Evolutionary conservation across 495 filamentous ascomycete species (phyloP).

Genomic region (Xylaria cubensis): DNA sequence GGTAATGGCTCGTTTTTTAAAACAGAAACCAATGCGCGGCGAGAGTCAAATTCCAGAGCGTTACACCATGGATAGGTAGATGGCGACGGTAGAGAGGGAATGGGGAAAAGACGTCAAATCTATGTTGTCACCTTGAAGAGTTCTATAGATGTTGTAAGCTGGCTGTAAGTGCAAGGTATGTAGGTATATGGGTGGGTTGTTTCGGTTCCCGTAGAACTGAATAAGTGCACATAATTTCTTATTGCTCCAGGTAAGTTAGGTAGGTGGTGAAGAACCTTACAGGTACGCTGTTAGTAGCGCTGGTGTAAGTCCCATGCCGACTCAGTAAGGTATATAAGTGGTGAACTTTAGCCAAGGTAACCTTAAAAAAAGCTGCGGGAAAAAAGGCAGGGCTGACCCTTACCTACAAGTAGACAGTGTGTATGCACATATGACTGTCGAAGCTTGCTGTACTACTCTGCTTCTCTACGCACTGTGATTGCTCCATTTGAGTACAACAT

Average conservation of each 20-base stretch:
- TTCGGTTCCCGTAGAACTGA: slow-evolving; percentile 4
- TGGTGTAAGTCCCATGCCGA: neutral
- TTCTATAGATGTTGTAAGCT: slow-evolving; percentile 24
- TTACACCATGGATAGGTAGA: neutral
- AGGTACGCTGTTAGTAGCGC: too few relatives aligned
- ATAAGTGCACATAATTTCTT: neutral
- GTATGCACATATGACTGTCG: neutral
- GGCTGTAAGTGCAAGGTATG: neutral
- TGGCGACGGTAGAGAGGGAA: neutral
- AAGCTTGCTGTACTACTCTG: neutral
- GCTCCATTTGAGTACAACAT: neutral
- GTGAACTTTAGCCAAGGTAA: neutral
- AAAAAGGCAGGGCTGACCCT: neutral
- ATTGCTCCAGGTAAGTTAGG: neutral
- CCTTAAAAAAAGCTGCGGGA: neutral
- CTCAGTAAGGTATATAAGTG: neutral
- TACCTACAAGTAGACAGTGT: neutral
- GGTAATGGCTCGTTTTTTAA: neutral
- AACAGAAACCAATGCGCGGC: neutral
- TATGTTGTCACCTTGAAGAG: neutral
- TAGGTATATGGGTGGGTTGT: neutral
- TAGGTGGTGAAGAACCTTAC: neutral
- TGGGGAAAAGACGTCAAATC: slow-evolving; percentile 13
- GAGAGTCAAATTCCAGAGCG: neutral
- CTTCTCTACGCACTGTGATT: neutral